Base-by-base conservation (phyloP, 1,284 basidiomycete genomes). In the Fomitopsis betulina region DNA sequence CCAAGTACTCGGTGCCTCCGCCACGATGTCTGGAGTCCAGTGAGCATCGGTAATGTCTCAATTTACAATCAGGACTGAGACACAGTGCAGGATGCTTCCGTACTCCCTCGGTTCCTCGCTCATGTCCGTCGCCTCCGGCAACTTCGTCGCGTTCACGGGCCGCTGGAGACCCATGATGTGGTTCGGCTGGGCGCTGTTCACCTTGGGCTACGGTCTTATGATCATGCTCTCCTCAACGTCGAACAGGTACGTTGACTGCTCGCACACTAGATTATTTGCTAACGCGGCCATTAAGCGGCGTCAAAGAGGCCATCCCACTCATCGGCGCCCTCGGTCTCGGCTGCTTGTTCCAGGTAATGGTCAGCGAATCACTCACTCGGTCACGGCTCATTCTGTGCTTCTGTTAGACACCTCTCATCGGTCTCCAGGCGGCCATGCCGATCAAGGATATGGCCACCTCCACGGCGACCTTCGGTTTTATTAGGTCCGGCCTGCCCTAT, bases 381-480 rank as follows among this genome's bases (percentile, higher is more conserved):
- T 49, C 51, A n/a, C 33, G 54, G 49, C 49, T 27, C 17, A 43
- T 38, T 19, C n/a, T 33, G 23, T 50, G 51, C 21, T 51, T 52
- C 63, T 47, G 5, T 7, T 27, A 85, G 83, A 79, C 77, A 7
- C 88, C 88, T 0, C 71, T 91, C 10, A 84, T 91, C 59, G 86
- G 78, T 21, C 71, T 92, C 13, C 90, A 92, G 73, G 88, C 89
- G 1, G 86, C 89, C 0, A 92, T 93, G 88, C 91, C 91, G 0
- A 65, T 89, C 25, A 86, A 85, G 64, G 89, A 92, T 63, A 89
- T 92, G 88, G 87, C 89, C 1, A 91, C 90, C 0, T 85, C 82
- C 59, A 91, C 91, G 0, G 75, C 80, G 1, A 83, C 85, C 0
- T 89, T 86, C 66, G 82, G 83, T n/a, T 86, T 93, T 65, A 73